phyloP scores from a whole-genome alignment of 495 filamentous ascomycete genomes.

The Trichoderma orchidacearum region DNA sequence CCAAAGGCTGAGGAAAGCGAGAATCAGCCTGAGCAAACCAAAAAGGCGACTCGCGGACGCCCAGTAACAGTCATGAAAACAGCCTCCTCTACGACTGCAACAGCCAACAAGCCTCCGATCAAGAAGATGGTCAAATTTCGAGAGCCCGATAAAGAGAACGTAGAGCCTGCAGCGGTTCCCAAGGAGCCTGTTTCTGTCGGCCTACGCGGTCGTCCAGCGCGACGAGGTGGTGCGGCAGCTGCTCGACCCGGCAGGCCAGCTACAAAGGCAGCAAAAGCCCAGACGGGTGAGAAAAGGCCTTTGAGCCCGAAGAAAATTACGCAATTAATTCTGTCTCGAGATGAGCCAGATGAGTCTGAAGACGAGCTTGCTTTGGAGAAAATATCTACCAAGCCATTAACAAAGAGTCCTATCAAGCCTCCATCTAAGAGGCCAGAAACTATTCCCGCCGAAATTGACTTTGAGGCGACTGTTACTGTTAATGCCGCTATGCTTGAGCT shows the following conservation, averaged over 20 bases:
- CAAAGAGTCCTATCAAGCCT: slow-evolving; percentile 32
- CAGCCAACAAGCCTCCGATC: slow-evolving; percentile 17
- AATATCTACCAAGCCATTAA: slow-evolving; percentile 28
- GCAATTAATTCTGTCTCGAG: slow-evolving; percentile 26
- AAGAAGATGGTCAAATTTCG: slow-evolving; percentile 45
- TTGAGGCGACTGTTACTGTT: slow-evolving; percentile 4
- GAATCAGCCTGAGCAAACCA: slow-evolving; percentile 12
- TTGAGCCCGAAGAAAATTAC: slow-evolving; percentile 46
- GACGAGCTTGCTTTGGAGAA: slow-evolving; percentile 41
- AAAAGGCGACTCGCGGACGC: slow-evolving; percentile 25
- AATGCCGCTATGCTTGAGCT: slow-evolving; percentile 6
- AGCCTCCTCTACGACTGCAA: slow-evolving; percentile 14
- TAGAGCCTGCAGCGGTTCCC: slow-evolving; percentile 15
- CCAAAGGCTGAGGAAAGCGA: slow-evolving; percentile 9
- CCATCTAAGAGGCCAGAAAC: slow-evolving; percentile 13
- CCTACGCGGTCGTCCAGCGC: slow-evolving; percentile 13
- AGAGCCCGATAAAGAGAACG: slow-evolving; percentile 44
- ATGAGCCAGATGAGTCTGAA: slow-evolving; percentile 24
- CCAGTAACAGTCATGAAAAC: slow-evolving; percentile 4
- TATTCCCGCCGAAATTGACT: not conserved
- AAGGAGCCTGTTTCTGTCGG: slow-evolving; percentile 10
- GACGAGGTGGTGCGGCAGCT: slow-evolving; percentile 8
- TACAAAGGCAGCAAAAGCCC: not conserved
- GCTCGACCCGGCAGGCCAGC: slow-evolving; percentile 7
- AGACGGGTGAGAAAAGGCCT: slow-evolving; percentile 17